Base-by-base conservation (phyloP, 768 basidiomycete species). In the Saitozyma sp. region DNA sequence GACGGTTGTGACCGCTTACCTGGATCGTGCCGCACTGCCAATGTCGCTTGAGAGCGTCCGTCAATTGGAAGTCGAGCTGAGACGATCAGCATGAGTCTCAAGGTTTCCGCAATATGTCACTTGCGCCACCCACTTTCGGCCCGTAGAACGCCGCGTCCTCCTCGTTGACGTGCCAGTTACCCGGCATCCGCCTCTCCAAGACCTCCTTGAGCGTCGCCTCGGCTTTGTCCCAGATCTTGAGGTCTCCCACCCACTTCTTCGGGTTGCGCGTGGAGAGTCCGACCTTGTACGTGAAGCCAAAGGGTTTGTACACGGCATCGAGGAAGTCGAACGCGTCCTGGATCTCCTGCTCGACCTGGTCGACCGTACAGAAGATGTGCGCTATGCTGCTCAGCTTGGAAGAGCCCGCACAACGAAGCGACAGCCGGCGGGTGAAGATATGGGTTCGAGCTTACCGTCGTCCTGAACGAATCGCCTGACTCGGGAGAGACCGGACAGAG, bases 121-220 rank as follows among this genome's bases (percentile, higher is more conserved):
- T 37, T 2, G 16, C 10, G 19, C 29, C 17, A 59, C 68, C 58
- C 52, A 74, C 71, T 83, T 98, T 98, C 66, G 96, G 96, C 0
- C 96, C 96, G 81, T 99, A 99, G 85, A 99, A 99, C 9, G 96
- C 96, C 54, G 96, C 96, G 73, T 99, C 96, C 50, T 93, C 95
- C 9, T 91, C 90, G 79, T 96, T 96, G 61, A 94, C 80, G 58
- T 87, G 85, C 96, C 96, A 99, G 68, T 89, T 85, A 52, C 91
- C 92, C 0, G 91, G 86, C 69, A 93, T 89, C 61, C 86, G 85
- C 71, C 87, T 88, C 42, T 98, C 90, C 56, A 99, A 86, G 1
- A 91, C 89, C 8, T 61, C 54, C 45, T 64, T 61, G 29, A 80
- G 58, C 9, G 73, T 72, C 39, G 51, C 82, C 82, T 98, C 96